A percentile compares a stretch with the other conserved stretches of the same genome.
Evolutionary conservation across 768 basidiomycete species (phyloP).

Genomic region (Tricholoma sp.): DNA sequence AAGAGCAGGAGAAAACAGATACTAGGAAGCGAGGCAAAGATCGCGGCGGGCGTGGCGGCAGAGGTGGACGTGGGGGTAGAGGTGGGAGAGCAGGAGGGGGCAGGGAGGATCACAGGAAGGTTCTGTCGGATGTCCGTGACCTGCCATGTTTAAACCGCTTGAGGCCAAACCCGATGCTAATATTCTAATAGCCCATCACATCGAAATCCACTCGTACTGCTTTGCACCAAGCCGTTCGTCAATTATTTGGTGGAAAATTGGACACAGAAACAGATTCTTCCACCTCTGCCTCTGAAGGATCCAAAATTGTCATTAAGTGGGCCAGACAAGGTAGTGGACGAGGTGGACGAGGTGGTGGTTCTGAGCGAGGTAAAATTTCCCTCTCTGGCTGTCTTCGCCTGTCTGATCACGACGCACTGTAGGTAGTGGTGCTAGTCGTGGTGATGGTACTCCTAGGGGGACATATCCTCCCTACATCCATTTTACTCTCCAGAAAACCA

Average conservation of each 20-base stretch:
- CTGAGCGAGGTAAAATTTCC: conserved; percentile 17
- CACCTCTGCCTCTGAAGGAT: conserved; percentile 51
- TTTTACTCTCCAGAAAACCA: conserved; percentile 95
- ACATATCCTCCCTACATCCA: conserved; percentile 86
- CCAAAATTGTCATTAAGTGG: conserved; percentile 79
- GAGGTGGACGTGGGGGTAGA: conserved; percentile 36
- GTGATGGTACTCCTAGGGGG: conserved; percentile 49
- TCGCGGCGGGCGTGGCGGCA: conserved; percentile 41
- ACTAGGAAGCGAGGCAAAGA: conserved; percentile 34
- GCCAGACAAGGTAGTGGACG: conserved; percentile 44
- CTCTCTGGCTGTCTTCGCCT: not conserved
- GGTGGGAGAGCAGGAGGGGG: conserved; percentile 37
- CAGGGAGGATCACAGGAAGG: conserved; percentile 65
- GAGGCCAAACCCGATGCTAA: conserved; percentile 9
- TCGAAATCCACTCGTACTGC: conserved; percentile 78
- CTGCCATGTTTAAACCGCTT: conserved; percentile 11
- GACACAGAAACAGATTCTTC: conserved; percentile 73
- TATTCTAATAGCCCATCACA: conserved; percentile 60
- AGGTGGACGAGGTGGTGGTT: conserved; percentile 38
- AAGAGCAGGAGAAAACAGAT: conserved; percentile 23
- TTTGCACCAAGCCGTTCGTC: conserved; percentile 77
- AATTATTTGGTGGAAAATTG: conserved; percentile 77
- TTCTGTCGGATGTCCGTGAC: conserved; percentile 73
- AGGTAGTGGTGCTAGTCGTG: conserved; percentile 18
- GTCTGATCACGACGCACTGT: not conserved